Evolutionary conservation across 73 alveolate genomes (phyloP), one percentile per base, ranked within the genome.

Genomic region (Uronychia binucleata): DNA sequence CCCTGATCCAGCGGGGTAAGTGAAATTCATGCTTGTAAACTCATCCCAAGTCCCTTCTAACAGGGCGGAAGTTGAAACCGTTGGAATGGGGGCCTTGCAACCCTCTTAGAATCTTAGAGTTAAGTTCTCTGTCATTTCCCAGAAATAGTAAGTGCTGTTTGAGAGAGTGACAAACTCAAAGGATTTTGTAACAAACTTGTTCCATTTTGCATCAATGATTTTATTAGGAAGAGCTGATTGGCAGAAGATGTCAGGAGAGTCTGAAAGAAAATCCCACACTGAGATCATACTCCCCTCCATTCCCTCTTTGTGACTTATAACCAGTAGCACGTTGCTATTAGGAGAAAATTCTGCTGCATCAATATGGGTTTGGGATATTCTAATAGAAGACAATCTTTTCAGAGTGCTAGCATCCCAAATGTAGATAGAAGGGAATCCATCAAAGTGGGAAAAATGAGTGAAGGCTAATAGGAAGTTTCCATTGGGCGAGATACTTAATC

Each of bases 261-360:
- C 93, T 14, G 85, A 91, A 19, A 90, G 58, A 59, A 86, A 90
- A 79, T 90, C 96, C 96, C 96, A 90, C 0, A 86, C 83, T 74
- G 92, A 84, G 0, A 86, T 60, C 0, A 75, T 33, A 29, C 81
- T 58, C 5, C 34, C 86, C 14, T 77, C 91, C 25, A 32, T 79
- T 31, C 67, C 34, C 29, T 85, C 86, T 11, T 78, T 33, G 34
- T 59, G 34, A 31, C 82, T 27, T 11, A 90, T 77, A 26, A 89
- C 95, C 26, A 90, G 59, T 5, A 90, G 88, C 89, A 86, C 60
- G 59, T 85, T 90, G 5, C 89, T 74, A 60, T 86, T 57, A 1
- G 80, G 82, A 31, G 91, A 81, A 75, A 86, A 86, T 28, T 79
- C 87, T 0, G 83, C 93, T 19, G 86, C 34, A 5, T 77, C 67